phyloP scores from a whole-genome alignment of 805 yeast genomes.

The Ogataea parapolymorpha region DNA sequence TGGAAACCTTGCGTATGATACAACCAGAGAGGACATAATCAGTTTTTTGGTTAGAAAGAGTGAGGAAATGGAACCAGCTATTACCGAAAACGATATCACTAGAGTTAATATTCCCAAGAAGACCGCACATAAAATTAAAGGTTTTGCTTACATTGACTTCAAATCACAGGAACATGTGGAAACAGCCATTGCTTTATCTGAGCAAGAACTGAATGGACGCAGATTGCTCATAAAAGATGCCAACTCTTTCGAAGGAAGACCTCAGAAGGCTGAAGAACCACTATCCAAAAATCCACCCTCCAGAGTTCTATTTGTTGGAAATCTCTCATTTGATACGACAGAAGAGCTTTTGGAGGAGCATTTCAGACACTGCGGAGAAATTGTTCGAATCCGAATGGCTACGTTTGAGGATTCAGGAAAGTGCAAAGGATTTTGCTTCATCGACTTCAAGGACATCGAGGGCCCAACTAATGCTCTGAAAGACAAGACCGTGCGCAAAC shows the following conservation, averaged over 20 bases:
- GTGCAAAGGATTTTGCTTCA: constrained; percentile 93
- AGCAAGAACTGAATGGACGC: constrained; percentile 74
- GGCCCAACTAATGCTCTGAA: constrained; percentile 82
- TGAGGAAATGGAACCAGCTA: constrained; percentile 15
- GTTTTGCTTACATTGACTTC: constrained; percentile 91
- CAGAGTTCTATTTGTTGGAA: constrained; percentile 86
- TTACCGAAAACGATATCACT: constrained; percentile 58
- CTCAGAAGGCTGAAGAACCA: constrained; percentile 44
- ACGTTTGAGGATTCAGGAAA: constrained; percentile 96
- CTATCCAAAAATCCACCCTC: constrained; percentile 81
- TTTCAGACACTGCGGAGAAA: constrained; percentile 90
- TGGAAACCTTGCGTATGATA: constrained; percentile 86
- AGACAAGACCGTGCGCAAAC: constrained; percentile 60
- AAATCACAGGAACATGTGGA: constrained; percentile 54
- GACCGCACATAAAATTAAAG: constrained; percentile 63
- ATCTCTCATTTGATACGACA: constrained; percentile 87
- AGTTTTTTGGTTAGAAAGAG: constrained; percentile 58
- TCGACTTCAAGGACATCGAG: constrained; percentile 76
- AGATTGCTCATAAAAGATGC: constrained; percentile 81
- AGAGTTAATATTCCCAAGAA: constrained; percentile 79
- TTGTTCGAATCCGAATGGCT: constrained; percentile 84
- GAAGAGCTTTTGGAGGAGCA: constrained; percentile 73
- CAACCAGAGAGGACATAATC: constrained; percentile 68
- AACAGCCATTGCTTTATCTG: constrained; percentile 65
- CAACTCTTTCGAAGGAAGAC: constrained; percentile 83